Conservation (phyloP, 208 protist species). For the Spongospora subterranea region DNA sequence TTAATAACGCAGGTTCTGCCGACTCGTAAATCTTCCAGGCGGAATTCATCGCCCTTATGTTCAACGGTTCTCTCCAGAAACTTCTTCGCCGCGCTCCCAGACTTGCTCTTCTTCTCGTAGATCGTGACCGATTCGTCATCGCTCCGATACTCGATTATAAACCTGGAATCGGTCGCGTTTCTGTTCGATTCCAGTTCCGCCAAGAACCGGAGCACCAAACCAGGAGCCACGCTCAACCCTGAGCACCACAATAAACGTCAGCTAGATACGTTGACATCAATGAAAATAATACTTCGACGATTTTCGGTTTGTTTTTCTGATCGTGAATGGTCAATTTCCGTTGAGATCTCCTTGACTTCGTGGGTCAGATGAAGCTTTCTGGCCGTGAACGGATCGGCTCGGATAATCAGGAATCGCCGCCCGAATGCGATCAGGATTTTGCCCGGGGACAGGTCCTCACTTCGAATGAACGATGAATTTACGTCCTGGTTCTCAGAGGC, state of each 20-base stretch:
- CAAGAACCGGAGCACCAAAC: background rate
- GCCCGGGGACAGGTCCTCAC: background rate
- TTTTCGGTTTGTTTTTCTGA: no score
- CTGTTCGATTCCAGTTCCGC: background rate
- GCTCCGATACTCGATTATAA: background rate
- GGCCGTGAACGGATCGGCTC: background rate
- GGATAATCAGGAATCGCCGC: background rate
- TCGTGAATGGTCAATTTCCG: background rate
- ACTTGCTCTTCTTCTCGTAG: background rate
- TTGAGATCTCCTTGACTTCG: background rate
- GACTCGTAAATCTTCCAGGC: constrained; percentile 4
- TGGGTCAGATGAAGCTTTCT: background rate
- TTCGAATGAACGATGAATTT: background rate
- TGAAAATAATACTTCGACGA: no score
- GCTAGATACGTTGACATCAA: no score
- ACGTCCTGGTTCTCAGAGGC: background rate
- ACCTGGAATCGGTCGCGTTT: background rate
- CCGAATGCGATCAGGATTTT: background rate
- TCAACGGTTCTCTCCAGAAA: constrained; percentile 3
- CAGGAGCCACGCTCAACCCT: background rate
- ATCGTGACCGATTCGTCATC: constrained; percentile 38
- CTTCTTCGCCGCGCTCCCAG: background rate
- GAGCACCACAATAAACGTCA: background rate
- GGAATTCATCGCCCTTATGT: constrained; percentile 38
- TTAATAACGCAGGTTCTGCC: constrained; percentile 18